phyloP scores from a whole-genome alignment of 2,329 filamentous ascomycete species.

The Neofusicoccum parvum region DNA sequence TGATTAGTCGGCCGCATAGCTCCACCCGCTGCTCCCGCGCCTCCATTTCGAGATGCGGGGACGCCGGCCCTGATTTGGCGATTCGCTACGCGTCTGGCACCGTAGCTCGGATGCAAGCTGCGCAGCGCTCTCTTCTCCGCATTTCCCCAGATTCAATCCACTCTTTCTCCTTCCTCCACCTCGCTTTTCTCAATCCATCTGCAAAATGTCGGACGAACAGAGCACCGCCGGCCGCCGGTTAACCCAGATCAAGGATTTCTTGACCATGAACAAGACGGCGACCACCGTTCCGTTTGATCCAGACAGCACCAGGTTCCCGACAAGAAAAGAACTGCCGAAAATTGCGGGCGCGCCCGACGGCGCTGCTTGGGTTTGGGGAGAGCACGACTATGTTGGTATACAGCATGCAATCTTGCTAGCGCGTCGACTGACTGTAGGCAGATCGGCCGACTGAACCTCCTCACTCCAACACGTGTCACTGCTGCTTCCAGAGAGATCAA shows the following conservation, averaged over 20 bases:
- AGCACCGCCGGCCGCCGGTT: constrained; percentile 39
- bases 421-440: constrained; percentile 23
- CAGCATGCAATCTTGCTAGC: not conserved
- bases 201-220: constrained; percentile 38
- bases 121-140: not conserved
- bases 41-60: constrained; percentile 4
- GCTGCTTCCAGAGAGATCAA: constrained; percentile 56
- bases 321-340: constrained; percentile 54
- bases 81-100: not conserved
- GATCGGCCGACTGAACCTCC: constrained; percentile 57
- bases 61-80: not conserved
- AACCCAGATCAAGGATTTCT: constrained; percentile 48
- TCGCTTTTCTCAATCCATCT: not conserved
- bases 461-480: constrained; percentile 58
- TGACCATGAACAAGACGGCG: constrained; percentile 50
- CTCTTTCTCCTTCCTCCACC: not conserved
- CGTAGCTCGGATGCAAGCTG: too few species aligned
- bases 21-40: constrained; percentile 2
- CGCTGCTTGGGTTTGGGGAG: constrained; percentile 64
- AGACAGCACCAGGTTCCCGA: constrained; percentile 54
- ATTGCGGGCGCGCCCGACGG: constrained; percentile 56
- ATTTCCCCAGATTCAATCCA: not conserved
- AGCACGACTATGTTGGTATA: constrained; percentile 52
- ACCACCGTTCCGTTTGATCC: constrained; percentile 58
- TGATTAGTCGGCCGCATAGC: not conserved